phyloP scores from a whole-genome alignment of 768 basidiomycete species.

The Boletus subcaerulescens region DNA sequence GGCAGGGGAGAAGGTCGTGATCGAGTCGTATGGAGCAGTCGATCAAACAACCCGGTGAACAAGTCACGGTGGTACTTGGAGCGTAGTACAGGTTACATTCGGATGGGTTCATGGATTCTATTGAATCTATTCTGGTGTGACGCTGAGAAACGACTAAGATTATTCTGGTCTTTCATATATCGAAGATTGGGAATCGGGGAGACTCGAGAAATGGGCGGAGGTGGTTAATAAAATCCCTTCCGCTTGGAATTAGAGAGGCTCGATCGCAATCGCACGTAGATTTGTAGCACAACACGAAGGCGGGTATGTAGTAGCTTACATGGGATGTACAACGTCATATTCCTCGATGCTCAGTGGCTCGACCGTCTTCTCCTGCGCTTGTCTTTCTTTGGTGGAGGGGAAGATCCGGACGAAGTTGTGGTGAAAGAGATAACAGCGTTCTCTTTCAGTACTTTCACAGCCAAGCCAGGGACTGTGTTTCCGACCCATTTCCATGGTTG shows the following conservation, averaged over 20 bases:
- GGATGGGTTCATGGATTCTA: constrained; percentile 86
- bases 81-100: constrained; percentile 85
- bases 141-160: constrained; percentile 80
- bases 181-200: constrained; percentile 73
- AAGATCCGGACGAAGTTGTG: constrained; percentile 25
- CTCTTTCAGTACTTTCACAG: constrained; percentile 33
- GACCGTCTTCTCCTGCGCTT: constrained; percentile 30
- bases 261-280: constrained; percentile 4
- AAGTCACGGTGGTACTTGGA: constrained; percentile 99
- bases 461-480: constrained; percentile 21
- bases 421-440: constrained; percentile 31
- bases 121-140: constrained; percentile 99
- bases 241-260: constrained; percentile 56
- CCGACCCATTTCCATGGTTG: constrained; percentile 50
- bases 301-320: background rate
- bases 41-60: constrained; percentile 93
- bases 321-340: background rate
- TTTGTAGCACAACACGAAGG: constrained; percentile 8
- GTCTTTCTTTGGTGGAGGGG: constrained; percentile 30
- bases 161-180: constrained; percentile 64
- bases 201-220: constrained; percentile 66
- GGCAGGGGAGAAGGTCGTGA: constrained; percentile 90
- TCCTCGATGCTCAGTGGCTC: constrained; percentile 17
- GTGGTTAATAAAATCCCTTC: constrained; percentile 72
- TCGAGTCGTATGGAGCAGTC: constrained; percentile 93